A percentile compares a stretch with the other conserved stretches of the same genome.
These are phyloP conservation scores for Rhynchospora breviuscula DNA, from an alignment of 176 grass and related monocot genomes.

Conservation along the genomic window DNA sequence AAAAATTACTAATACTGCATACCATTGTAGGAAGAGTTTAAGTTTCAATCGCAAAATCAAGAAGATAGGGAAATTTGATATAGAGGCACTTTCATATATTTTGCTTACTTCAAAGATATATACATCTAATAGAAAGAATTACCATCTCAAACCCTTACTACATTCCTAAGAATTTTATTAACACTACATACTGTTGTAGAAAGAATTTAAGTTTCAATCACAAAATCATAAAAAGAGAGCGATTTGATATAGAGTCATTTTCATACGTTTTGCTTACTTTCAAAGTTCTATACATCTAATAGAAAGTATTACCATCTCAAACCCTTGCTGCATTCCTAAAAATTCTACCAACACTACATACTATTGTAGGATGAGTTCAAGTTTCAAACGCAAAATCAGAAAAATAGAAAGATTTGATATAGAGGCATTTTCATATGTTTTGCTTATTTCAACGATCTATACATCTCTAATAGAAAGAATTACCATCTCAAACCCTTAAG, in stretches of 20 bases:
- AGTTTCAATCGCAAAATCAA: neutral
- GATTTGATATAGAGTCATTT: neutral
- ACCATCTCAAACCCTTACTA: neutral
- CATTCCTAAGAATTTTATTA: neutral
- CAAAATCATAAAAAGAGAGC: neutral
- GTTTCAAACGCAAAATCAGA: neutral
- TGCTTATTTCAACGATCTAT: neutral
- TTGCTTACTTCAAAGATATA: neutral
- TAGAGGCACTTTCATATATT: neutral
- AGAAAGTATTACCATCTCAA: neutral
- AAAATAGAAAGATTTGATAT: neutral
- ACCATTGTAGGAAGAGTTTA: neutral
- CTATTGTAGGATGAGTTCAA: neutral
- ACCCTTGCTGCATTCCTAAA: neutral
- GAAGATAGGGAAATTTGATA: neutral
- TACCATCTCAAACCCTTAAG: neutral
- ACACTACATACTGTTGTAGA: neutral
- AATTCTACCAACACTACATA: neutral
- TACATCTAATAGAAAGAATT: neutral
- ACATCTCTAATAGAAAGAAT: neutral
- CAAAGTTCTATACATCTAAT: neutral
- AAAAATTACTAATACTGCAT: neutral
- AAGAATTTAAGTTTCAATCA: neutral
- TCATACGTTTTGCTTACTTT: neutral
- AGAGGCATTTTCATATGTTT: neutral